These are phyloP conservation scores for Globisporangium nunn DNA, from an alignment of 352 stramenopile species.

Conservation along the genomic window DNA sequence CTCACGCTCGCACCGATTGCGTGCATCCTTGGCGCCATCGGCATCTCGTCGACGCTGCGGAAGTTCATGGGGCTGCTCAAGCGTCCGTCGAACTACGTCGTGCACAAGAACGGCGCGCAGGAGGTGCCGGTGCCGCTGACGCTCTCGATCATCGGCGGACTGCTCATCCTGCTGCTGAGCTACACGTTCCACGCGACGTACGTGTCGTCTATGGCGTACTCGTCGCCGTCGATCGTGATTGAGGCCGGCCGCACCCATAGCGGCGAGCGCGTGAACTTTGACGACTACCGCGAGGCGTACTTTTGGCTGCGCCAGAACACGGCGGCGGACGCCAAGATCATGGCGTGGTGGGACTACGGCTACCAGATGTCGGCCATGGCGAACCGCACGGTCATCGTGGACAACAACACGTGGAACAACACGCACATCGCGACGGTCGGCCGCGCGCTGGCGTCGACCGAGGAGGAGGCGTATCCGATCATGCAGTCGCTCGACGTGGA, in stretches of 20 bases:
- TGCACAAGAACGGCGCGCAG: slow-evolving; percentile 48
- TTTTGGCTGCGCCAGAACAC: slow-evolving; percentile 74
- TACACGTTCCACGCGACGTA: slow-evolving; percentile 87
- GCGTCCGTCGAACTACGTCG: slow-evolving; percentile 43
- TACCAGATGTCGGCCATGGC: slow-evolving; percentile 79
- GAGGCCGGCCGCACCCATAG: slow-evolving; percentile 34
- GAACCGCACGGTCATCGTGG: slow-evolving; percentile 85
- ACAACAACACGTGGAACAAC: slow-evolving; percentile 98
- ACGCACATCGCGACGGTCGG: slow-evolving; percentile 94
- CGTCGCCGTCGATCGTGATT: slow-evolving; percentile 70
- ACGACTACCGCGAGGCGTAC: slow-evolving; percentile 83
- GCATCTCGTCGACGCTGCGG: slow-evolving; percentile 36
- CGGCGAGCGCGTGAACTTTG: slow-evolving; percentile 28
- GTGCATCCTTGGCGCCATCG: slow-evolving; percentile 86
- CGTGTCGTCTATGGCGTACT: slow-evolving; percentile 76
- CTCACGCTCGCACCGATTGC: slow-evolving; percentile 87
- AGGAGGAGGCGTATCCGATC: slow-evolving; percentile 67
- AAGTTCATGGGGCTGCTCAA: slow-evolving; percentile 67
- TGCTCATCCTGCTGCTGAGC: slow-evolving; percentile 74
- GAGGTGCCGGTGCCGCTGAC: slow-evolving; percentile 52
- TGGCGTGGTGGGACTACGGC: slow-evolving; percentile 86
- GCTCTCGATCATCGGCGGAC: slow-evolving; percentile 45
- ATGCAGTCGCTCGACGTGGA: slow-evolving; percentile 69
- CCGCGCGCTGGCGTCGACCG: slow-evolving; percentile 58
- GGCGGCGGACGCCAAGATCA: slow-evolving; percentile 48